These are phyloP conservation scores for Myochromella boudieri DNA, from an alignment of 768 basidiomycete genomes.

Conservation along the genomic window DNA sequence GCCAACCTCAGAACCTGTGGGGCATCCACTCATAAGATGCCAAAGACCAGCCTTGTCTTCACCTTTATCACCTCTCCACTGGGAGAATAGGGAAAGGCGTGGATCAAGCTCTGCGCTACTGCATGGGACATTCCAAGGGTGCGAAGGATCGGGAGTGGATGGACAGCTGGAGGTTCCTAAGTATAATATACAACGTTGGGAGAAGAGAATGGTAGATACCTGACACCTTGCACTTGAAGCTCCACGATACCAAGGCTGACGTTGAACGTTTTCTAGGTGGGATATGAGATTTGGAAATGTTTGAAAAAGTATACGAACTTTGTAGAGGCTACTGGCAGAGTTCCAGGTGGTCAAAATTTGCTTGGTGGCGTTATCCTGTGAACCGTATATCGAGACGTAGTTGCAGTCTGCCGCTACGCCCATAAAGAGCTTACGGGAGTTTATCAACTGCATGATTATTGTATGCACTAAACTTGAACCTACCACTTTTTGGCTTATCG, in stretches of 20 bases:
- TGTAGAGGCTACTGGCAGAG: constrained; percentile 71
- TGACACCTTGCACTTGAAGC: constrained; percentile 65
- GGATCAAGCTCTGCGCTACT: constrained; percentile 55
- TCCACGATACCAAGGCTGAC: constrained; percentile 83
- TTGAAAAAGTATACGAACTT: too few species aligned
- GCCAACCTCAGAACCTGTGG: constrained; percentile 79
- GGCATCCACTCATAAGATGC: constrained; percentile 87
- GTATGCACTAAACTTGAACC: constrained; percentile 18
- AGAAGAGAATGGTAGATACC: constrained; percentile 29
- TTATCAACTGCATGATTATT: constrained; percentile 4
- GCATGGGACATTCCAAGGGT: constrained; percentile 81
- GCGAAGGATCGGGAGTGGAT: constrained; percentile 40
- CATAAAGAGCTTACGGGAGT: constrained; percentile 60
- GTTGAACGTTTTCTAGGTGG: constrained; percentile 66
- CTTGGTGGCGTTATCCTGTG: constrained; percentile 62
- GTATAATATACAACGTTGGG: background rate
- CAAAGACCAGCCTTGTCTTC: constrained; percentile 80
- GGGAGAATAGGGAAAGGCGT: constrained; percentile 75
- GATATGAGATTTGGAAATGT: background rate
- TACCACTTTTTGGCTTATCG: constrained; percentile 68
- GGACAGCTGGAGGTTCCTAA: constrained; percentile 53
- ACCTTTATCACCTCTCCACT: constrained; percentile 76
- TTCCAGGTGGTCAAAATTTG: constrained; percentile 83
- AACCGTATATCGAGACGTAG: constrained; percentile 66
- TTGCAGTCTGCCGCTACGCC: constrained; percentile 88